Evolutionary conservation across 768 basidiomycete genomes (phyloP).

Genomic region (Boletus rubescentipes): DNA sequence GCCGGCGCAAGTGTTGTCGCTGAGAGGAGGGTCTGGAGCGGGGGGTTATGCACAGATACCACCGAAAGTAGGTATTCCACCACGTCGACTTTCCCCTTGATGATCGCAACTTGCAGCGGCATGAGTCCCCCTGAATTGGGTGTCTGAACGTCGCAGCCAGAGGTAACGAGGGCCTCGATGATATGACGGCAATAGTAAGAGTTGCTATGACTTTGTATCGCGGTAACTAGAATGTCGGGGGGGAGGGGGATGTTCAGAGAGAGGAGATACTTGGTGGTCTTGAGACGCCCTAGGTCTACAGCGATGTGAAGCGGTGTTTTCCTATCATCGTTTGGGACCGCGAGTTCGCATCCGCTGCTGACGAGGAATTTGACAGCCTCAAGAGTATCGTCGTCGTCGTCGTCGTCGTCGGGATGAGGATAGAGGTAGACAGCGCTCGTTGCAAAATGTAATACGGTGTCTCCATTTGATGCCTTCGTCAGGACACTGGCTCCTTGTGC

Average conservation of each 20-base stretch:
- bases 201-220: neutral
- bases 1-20: neutral
- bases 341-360: neutral
- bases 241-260: neutral
- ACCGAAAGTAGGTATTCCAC: slow-evolving; percentile 1
- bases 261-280: neutral
- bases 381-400: neutral
- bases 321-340: neutral
- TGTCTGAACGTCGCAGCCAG: neutral
- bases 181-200: neutral
- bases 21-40: neutral
- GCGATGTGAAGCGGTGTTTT: neutral
- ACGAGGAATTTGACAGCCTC: neutral
- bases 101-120: neutral
- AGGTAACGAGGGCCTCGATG: neutral
- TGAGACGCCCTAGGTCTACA: neutral
- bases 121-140: neutral
- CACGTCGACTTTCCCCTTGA: neutral
- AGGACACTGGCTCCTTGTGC: neutral
- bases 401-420: neutral
- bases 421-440: neutral
- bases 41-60: neutral
- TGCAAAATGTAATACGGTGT: neutral
- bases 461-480: neutral
- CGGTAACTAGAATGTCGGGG: neutral